phyloP scores from a whole-genome alignment of 1,284 basidiomycete genomes.

The Apiotrichum brassicae region DNA sequence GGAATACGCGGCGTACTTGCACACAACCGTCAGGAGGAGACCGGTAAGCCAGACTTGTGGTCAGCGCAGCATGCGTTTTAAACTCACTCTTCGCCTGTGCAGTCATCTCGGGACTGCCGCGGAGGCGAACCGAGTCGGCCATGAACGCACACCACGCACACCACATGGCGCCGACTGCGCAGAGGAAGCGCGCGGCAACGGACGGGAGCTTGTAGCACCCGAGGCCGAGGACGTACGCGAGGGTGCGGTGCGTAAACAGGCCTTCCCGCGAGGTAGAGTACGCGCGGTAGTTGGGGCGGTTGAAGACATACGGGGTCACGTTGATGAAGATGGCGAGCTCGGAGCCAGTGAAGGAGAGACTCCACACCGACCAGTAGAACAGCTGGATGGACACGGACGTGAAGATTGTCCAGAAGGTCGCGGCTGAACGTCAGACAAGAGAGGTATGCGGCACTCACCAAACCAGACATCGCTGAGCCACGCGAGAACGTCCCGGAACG shows the following conservation, averaged over 20 bases:
- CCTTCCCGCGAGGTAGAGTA: slow-evolving; percentile 53
- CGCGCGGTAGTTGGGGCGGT: slow-evolving; percentile 48
- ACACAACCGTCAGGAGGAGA: slow-evolving; percentile 61
- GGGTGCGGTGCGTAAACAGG: slow-evolving; percentile 50
- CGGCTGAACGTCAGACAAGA: slow-evolving; percentile 52
- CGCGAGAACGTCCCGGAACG: slow-evolving; percentile 17
- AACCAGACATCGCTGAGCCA: slow-evolving; percentile 41
- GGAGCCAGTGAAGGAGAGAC: slow-evolving; percentile 61
- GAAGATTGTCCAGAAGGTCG: slow-evolving; percentile 79
- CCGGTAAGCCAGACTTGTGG: slow-evolving; percentile 60
- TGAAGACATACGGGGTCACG: slow-evolving; percentile 61
- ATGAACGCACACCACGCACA: slow-evolving; percentile 53
- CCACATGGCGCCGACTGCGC: slow-evolving; percentile 56
- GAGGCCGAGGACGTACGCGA: slow-evolving; percentile 57
- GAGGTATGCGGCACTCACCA: slow-evolving; percentile 25
- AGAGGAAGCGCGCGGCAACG: slow-evolving; percentile 56
- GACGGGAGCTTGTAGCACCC: slow-evolving; percentile 56
- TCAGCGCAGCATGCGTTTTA: too few species aligned
- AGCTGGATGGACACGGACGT: slow-evolving; percentile 75
- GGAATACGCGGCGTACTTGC: slow-evolving; percentile 70
- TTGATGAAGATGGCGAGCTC: slow-evolving; percentile 64
- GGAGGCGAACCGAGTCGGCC: slow-evolving; percentile 55
- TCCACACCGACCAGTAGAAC: slow-evolving; percentile 90
- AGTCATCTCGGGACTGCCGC: slow-evolving; percentile 48
- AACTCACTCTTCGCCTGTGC: slow-evolving; percentile 55